Evolutionary conservation across 2,329 filamentous ascomycete genomes (phyloP).

Genomic region (Aspergillus ibericus): DNA sequence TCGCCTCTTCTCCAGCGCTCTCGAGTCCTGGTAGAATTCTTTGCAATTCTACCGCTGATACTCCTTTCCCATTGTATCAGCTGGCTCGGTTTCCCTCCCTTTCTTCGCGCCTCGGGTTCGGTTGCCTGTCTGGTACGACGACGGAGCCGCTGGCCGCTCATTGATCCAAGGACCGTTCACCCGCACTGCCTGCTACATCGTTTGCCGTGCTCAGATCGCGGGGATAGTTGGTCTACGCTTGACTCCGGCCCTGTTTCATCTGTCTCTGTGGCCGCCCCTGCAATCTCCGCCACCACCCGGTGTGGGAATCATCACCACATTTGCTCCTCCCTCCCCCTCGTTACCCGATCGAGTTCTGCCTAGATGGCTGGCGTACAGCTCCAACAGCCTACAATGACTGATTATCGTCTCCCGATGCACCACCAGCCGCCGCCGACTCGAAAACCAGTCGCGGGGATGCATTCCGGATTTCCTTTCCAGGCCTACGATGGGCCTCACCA

Average conservation of each 20-base stretch:
- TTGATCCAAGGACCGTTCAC: slow-evolving; percentile 6
- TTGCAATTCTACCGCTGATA: not conserved
- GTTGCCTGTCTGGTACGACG: slow-evolving; percentile 12
- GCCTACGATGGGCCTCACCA: slow-evolving; percentile 26
- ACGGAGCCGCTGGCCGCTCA: slow-evolving; percentile 9
- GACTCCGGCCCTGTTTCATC: not conserved
- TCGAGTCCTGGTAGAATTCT: not conserved
- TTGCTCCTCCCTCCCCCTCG: not conserved
- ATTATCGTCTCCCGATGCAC: slow-evolving; percentile 39
- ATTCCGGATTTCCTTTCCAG: slow-evolving; percentile 28
- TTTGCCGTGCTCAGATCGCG: not conserved
- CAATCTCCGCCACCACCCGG: not conserved
- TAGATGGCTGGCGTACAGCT: slow-evolving; percentile 32
- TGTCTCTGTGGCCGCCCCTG: not conserved
- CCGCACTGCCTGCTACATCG: not conserved
- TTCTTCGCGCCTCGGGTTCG: not conserved
- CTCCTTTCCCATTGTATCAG: slow-evolving; percentile 1
- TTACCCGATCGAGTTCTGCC: slow-evolving; percentile 6
- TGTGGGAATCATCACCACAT: slow-evolving; percentile 3
- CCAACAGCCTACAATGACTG: slow-evolving; percentile 35
- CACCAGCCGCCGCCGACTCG: slow-evolving; percentile 34
- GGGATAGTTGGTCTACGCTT: not conserved
- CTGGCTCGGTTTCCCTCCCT: not conserved
- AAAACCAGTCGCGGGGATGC: slow-evolving; percentile 29
- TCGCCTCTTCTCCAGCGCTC: not conserved